Evolutionary conservation across 2,329 filamentous ascomycete genomes (phyloP).

Genomic region (Thermothelomyces thermophilus): DNA sequence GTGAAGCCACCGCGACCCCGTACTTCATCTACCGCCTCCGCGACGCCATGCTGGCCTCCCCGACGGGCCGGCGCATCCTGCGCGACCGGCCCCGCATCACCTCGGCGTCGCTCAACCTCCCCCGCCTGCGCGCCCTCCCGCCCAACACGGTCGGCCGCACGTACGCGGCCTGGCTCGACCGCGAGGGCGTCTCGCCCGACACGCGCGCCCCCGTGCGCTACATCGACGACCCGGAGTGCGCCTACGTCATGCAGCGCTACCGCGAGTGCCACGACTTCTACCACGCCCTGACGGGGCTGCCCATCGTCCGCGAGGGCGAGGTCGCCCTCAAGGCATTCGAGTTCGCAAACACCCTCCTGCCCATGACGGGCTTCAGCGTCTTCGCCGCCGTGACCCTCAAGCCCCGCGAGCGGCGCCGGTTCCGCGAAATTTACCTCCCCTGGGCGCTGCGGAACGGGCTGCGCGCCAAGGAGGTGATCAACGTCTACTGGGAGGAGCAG

Average conservation of each 20-base stretch:
- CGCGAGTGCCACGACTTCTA: conserved; percentile 97
- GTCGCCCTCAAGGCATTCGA: conserved; percentile 97
- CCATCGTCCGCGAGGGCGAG: conserved; percentile 90
- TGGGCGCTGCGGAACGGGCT: conserved; percentile 87
- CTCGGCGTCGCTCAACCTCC: conserved; percentile 61
- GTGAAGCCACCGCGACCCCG: conserved; percentile 87
- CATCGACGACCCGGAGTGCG: conserved; percentile 91
- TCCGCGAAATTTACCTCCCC: conserved; percentile 71
- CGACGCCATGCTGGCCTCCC: conserved; percentile 77
- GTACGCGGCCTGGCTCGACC: conserved; percentile 87
- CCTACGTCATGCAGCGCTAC: conserved; percentile 98
- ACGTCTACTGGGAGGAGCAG: conserved; percentile 97
- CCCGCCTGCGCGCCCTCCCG: conserved; percentile 65
- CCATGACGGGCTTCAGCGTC: conserved; percentile 87
- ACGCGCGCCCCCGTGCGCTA: conserved; percentile 77
- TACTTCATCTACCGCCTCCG: conserved; percentile 92
- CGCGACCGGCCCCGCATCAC: conserved; percentile 84
- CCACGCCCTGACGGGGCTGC: conserved; percentile 86
- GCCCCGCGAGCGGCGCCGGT: conserved; percentile 67
- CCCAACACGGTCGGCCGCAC: conserved; percentile 68
- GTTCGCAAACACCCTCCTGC: conserved; percentile 87
- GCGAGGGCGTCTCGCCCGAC: conserved; percentile 88
- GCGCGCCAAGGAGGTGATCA: conserved; percentile 72
- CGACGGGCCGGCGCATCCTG: conserved; percentile 85
- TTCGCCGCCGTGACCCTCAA: conserved; percentile 84